Percentiles rank a stretch among this genome's conserved stretches.
Evolutionary conservation across 352 stramenopile species (phyloP).

Genomic region (Blastocystis sp.): DNA sequence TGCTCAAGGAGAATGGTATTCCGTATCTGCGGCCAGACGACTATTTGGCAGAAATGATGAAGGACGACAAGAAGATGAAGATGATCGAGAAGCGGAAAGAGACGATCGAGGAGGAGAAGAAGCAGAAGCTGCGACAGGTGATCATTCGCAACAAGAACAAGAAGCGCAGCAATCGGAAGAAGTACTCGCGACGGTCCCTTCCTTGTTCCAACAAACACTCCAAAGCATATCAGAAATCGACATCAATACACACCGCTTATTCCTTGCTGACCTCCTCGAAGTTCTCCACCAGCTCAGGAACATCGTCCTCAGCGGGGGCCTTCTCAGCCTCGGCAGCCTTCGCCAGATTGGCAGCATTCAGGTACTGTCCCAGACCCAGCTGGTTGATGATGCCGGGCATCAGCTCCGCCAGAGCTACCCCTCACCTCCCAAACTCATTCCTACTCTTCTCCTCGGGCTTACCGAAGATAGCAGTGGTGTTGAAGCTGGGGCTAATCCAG

Average conservation of each 20-base stretch:
- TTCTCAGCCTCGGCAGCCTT: slow-evolving; percentile 70
- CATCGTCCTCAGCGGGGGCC: slow-evolving; percentile 83
- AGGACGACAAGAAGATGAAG: slow-evolving; percentile 52
- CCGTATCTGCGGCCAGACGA: slow-evolving; percentile 47
- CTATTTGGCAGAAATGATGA: slow-evolving; percentile 54
- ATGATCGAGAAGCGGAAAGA: slow-evolving; percentile 47
- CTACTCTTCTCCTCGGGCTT: slow-evolving; percentile 66
- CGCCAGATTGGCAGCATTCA: slow-evolving; percentile 84
- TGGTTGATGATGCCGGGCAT: slow-evolving; percentile 94
- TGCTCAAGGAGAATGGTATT: slow-evolving; percentile 50
- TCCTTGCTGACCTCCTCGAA: slow-evolving; percentile 85
- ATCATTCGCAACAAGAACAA: slow-evolving; percentile 57
- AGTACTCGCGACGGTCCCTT: slow-evolving; percentile 28
- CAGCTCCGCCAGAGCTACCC: slow-evolving; percentile 6
- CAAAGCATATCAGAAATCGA: slow-evolving; percentile 51
- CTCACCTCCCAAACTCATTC: not conserved
- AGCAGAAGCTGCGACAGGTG: slow-evolving; percentile 34
- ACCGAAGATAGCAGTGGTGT: slow-evolving; percentile 70
- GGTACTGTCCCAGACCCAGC: slow-evolving; percentile 87
- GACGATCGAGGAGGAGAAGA: slow-evolving; percentile 50
- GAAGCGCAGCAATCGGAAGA: slow-evolving; percentile 50
- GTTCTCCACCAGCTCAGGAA: slow-evolving; percentile 93
- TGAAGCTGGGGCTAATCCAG: slow-evolving; percentile 74
- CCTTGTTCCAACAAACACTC: slow-evolving; percentile 10
- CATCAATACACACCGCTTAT: slow-evolving; percentile 16